Base-by-base conservation (phyloP, 2,329 filamentous ascomycete genomes). In the Hymenoscyphus infarciens region DNA sequence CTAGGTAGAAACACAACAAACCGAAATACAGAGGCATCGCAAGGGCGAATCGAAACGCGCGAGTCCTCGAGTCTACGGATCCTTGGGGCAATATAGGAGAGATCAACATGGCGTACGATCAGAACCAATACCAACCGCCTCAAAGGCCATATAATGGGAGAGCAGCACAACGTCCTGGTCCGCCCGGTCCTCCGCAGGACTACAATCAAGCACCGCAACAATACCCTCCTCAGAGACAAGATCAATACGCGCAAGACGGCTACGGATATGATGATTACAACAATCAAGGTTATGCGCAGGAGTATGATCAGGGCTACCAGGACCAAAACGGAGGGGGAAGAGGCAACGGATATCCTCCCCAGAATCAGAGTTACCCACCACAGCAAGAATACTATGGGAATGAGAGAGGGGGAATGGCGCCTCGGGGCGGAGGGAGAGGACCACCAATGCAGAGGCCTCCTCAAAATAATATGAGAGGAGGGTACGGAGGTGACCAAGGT, bases 171-270 rank as follows among this genome's bases (percentile, higher is more conserved):
- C 68, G 69, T 38, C 65, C 70, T 49, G 66, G 65, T 4, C 69
- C 70, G 27, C 66, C 70, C 49, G 65, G 65, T 2, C 70, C 71
- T 33, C 65, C 68, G n/a, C 72, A 72, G 59, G 66, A 63, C 27
- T 71, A 72, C 59, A 54, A 59, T 53, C 69, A 70, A 58, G 66
- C 68, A 25, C 67, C 66, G 38, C 68, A 72, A 72, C 86, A 88
- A 70, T 95, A 81, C 59, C 81, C 78, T 57, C 81, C 82, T 69
- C 90, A 91, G 65, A 92, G 97, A 70, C 69, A 74, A 57, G 70
- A 73, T 49, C 68, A 71, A 49, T 72, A 73, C 57, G 25, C 63
- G 10, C 72, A 73, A 27, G 72, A 71, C 31, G 69, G 66, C 1
- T 73, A 73, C 62, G 70, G 68, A 2, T 70, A 73, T 57, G 68